Evolutionary conservation across 345 rosid species (phyloP), one percentile per base, ranked within the genome.

Genomic region (Lumnitzera littorea): DNA sequence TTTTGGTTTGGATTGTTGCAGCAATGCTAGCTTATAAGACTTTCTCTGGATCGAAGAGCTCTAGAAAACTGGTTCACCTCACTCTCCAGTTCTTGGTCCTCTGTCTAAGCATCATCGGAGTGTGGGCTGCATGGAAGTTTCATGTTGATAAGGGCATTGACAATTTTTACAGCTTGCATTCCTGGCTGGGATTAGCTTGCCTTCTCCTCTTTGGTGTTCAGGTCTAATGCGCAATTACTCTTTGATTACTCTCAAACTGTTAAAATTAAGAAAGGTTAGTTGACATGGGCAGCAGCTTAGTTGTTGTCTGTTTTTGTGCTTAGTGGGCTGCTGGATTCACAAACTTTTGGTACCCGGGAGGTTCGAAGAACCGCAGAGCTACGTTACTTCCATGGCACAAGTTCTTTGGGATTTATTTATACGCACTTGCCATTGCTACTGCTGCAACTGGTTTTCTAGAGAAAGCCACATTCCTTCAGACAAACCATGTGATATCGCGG

Each of bases 341-440:
- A 6, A 83, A 95, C 17, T 95, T 79, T 56, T 88, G 97, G 96
- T 86, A 88, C 70, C 99, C 97, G 0, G 97, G 99, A n/a, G 92
- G 97, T 58, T 83, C 95, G 2, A 82, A 82, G 76, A 88, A 79
- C 41, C 63, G 86, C 74, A 77, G 92, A 72, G 83, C 86, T 16
- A 51, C 72, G 15, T 68, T 88, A 70, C 63, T 90, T 62, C 86
- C 96, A 27, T 90, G 91, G 97, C 99, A 94, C 53, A 83, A 86
- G 46, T 91, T 94, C 87, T 66, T 88, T 4, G 99, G 99, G 64
- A 65, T 91, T 59, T 86, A 74, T 68, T 73, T 84, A 11, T 95
- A 91, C n/a, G 88, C 81, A 9, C 89, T 91, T 13, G 80, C 94
- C 2, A 46, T 88, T 17, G 84, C 76, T 63, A 83, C 96, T 61